Base-by-base conservation (phyloP, 176 grass and related monocot genomes). In the Tuctoria greenei region DNA sequence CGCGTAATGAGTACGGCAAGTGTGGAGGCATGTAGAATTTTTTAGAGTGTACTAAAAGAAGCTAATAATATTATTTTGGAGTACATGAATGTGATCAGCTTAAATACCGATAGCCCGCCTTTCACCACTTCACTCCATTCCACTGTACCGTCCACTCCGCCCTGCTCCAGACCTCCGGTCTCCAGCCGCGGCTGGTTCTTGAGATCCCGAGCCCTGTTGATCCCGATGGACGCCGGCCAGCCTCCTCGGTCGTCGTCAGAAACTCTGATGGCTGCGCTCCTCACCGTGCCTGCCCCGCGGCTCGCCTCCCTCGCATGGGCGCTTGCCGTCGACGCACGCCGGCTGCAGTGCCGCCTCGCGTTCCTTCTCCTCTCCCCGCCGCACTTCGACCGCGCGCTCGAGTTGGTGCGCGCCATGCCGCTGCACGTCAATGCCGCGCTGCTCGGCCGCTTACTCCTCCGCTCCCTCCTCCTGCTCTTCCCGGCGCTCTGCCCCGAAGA, bases 331-430 rank as follows among this genome's bases (percentile, higher is more conserved):
- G 86, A 93, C 81, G 71, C 59, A 35, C 72, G 64, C 55, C 73
- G 88, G 71, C 79, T 85, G 55, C 91, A 84, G 2, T 82, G 80
- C 86, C 94, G 94, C 49, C 94, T 93, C 50, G 77, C 72, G 43
- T 87, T 91, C 88, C 94, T 93, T 36, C 94, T 97, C 42, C 86
- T 97, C 67, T 97, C 91, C 27, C 83, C 86, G 17, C 66, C 67
- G 34, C 88, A 91, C 71, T 97, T 93, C 86, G 84, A 79, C 6
- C 65, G 82, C 66, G 86, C 94, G 50, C 88, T 93, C 38, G 79
- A 86, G 55, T 81, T 81, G 70, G 88, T 97, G 72, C 83, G 77
- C 25, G 72, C 91, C 25, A 87, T 87, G 80, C 68, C 88, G 31
- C 88, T 97, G 2, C 89, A 56, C 4, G 36, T 76, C 64, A 93